Percentiles rank a stretch among this genome's conserved stretches.
phyloP scores from a whole-genome alignment of 345 rosid genomes.

The Salix koriyanagi region DNA sequence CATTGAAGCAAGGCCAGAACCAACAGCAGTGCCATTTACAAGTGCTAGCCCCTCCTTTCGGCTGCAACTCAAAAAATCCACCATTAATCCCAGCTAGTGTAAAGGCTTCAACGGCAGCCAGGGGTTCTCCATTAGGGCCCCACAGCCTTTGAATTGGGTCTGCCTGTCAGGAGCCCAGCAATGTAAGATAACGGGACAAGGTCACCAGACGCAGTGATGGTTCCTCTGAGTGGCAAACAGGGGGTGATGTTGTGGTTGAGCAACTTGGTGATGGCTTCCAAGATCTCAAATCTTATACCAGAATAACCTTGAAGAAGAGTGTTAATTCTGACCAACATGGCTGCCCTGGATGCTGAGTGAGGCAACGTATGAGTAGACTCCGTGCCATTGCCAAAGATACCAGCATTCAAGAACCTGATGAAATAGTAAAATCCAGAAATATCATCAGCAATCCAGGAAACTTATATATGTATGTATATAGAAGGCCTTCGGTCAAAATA shows the following conservation, averaged over 20 bases:
- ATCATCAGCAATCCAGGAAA: background rate
- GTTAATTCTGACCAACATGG: constrained; percentile 30
- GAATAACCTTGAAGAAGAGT: constrained; percentile 25
- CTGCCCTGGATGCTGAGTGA: constrained; percentile 20
- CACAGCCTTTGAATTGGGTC: constrained; percentile 19
- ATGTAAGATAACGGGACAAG: constrained; percentile 22
- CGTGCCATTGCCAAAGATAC: constrained; percentile 19
- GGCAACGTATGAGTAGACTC: constrained; percentile 20
- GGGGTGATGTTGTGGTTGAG: constrained; percentile 23
- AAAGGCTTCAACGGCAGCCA: constrained; percentile 18
- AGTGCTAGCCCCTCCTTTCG: constrained; percentile 31
- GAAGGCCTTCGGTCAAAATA: no score
- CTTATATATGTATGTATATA: background rate
- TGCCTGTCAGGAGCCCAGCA: constrained; percentile 22
- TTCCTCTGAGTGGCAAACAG: constrained; percentile 22
- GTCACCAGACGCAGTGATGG: constrained; percentile 24
- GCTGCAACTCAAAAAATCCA: constrained; percentile 29
- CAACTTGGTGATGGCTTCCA: constrained; percentile 25
- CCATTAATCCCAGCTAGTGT: constrained; percentile 12
- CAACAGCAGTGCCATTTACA: constrained; percentile 32
- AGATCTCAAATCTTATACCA: constrained; percentile 22
- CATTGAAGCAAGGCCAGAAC: constrained; percentile 25
- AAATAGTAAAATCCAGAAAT: background rate
- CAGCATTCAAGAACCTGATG: constrained; percentile 30
- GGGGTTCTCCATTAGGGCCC: constrained; percentile 15